Evolutionary conservation across 1,284 basidiomycete species (phyloP), one percentile per base, ranked within the genome.

Genomic region (Ceratobasidium sp.): DNA sequence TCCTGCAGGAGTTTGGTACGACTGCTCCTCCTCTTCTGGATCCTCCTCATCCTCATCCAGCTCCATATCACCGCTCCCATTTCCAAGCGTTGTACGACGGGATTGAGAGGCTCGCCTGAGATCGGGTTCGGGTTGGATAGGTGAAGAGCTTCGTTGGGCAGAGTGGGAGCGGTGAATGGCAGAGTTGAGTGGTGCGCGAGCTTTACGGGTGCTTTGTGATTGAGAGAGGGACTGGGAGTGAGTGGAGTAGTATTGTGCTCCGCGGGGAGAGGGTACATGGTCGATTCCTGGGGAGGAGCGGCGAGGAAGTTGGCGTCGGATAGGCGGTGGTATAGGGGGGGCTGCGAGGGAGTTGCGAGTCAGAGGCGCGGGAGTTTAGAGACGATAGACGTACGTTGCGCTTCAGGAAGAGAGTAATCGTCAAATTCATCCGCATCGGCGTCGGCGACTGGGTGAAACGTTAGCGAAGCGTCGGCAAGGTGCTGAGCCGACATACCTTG

Each of bases 11-110:
- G 44, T n/a, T 21, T 44, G 43, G 13, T 14, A 28, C n/a, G 49
- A 32, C 23, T 52, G 44, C 1, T 72, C 41, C 47, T 72, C 62
- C 23, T 23, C 50, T n/a, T 73, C 52, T 41, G 72, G 54, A 18
- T 70, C 49, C 35, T 72, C 69, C 49, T 73, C 74, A 16, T 73
- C 50, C 38, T 55, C 43, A 21, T 74, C 67, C 30, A 57, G 38
- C 35, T 74, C 73, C 18, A 47, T 52, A 26, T 63, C 61, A 26
- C 38, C 61, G 14, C 61, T 66, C 46, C 50, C 52, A 26, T 64
- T 63, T 43, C 23, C 46, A 30, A 58, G n/a, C 52, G 67, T 71
- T 6, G 54, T 30, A 49, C 73, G 50, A 21, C 73, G 21, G 23
- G 63, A 44, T n/a, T 18, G 35, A 23, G 57, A 28, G 26, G 47